A percentile compares a stretch with the other conserved stretches of the same genome.
phyloP scores from a whole-genome alignment of 2,329 filamentous ascomycete genomes.

The Thyridium curvatum region DNA sequence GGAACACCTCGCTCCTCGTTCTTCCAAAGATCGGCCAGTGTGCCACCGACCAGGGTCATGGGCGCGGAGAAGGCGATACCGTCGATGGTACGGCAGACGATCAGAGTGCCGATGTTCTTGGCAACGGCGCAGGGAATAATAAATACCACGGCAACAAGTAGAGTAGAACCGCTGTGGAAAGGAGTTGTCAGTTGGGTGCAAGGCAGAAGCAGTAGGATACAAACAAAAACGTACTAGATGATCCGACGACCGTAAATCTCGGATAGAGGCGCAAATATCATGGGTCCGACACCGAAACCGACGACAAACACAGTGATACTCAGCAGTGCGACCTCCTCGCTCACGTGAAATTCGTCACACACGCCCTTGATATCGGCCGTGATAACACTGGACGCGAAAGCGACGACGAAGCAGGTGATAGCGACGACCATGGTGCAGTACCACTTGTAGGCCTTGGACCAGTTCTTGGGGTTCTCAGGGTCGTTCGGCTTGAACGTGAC shows the following conservation, averaged over 20 bases:
- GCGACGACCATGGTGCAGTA: slow-evolving; percentile 82
- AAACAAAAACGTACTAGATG: slow-evolving; percentile 50
- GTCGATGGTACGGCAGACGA: slow-evolving; percentile 71
- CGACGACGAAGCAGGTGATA: slow-evolving; percentile 67
- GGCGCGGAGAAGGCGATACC: slow-evolving; percentile 81
- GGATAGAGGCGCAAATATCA: slow-evolving; percentile 64
- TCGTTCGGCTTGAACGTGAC: slow-evolving; percentile 64
- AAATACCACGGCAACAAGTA: slow-evolving; percentile 62
- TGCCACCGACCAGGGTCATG: slow-evolving; percentile 81
- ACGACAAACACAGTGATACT: slow-evolving; percentile 73
- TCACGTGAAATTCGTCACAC: slow-evolving; percentile 57
- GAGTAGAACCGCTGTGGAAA: too few relatives aligned
- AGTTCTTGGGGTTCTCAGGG: slow-evolving; percentile 79
- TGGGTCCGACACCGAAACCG: slow-evolving; percentile 50
- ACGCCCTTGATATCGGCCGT: slow-evolving; percentile 69
- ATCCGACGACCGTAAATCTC: slow-evolving; percentile 68
- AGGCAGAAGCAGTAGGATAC: neutral
- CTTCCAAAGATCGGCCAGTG: slow-evolving; percentile 75
- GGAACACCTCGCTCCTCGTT: slow-evolving; percentile 80
- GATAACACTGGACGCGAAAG: slow-evolving; percentile 66
- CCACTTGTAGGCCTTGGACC: slow-evolving; percentile 74
- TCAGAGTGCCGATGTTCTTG: slow-evolving; percentile 67
- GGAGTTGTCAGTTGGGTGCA: neutral
- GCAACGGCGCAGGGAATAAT: slow-evolving; percentile 74
- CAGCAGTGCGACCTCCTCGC: slow-evolving; percentile 65